Evolutionary conservation across 805 yeast species (phyloP), one percentile per base, ranked within the genome.

Genomic region (Yamadazyma insecticola): DNA sequence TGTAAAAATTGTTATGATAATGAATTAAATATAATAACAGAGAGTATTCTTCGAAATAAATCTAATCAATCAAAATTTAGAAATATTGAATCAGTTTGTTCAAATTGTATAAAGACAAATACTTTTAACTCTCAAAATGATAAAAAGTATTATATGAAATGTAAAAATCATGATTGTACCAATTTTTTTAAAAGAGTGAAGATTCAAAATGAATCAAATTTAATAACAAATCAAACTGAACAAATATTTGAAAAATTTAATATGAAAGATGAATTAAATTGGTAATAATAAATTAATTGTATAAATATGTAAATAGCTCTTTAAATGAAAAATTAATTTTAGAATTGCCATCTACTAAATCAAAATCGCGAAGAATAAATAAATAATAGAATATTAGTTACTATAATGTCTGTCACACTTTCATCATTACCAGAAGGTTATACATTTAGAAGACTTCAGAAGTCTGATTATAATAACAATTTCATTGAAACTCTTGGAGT

Each of bases 381-480:
- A 35, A 26, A 14, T 37, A 20, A 30, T n/a, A n/a, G n/a, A n/a
- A n/a, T n/a, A n/a, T n/a, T n/a, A n/a, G n/a, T n/a, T n/a, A n/a
- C n/a, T n/a, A n/a, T n/a, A n/a, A n/a, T n/a, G n/a, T n/a, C n/a
- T n/a, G n/a, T n/a, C n/a, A n/a, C n/a, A n/a, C n/a, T n/a, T n/a
- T n/a, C n/a, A n/a, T n/a, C 30, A 16, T 52, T 76, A 17, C 88
- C 89, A n/a, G 62, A 55, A n/a, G 88, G 83, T 1, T 88, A 83
- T 60, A 53, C 59, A 1, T 62, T 88, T 32, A 72, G 96, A 45
- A 66, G 76, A 16, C 53, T 84, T 15, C 55, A 63, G 33, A 41
- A 53, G 6, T 44, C 62, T 0, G 97, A 89, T 55, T 78, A 69
- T 51, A 54, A 60, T 21, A 71, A 74, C n/a, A 78, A 81, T 9